Conservation (phyloP, 768 basidiomycete genomes). For the Lactarius evosmus region DNA sequence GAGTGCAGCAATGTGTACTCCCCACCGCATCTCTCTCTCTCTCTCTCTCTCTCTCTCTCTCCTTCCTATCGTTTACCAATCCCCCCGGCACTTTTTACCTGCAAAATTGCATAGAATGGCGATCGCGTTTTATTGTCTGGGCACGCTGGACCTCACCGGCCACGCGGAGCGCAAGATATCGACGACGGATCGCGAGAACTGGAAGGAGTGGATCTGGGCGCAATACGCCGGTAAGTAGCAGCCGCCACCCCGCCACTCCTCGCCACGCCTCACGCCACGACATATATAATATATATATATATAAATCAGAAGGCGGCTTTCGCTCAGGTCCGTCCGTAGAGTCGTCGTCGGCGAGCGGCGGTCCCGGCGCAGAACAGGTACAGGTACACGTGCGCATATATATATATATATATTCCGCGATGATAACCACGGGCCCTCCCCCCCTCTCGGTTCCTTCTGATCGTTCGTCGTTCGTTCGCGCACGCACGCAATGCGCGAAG, state of each 20-base stretch:
- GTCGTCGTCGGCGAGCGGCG: no score
- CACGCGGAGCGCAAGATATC: constrained; percentile 45
- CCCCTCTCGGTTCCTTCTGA: background rate
- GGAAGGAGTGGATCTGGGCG: constrained; percentile 86
- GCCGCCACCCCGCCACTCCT: background rate
- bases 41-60: no score
- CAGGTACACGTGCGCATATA: background rate
- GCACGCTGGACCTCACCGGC: constrained; percentile 75
- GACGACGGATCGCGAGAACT: constrained; percentile 53
- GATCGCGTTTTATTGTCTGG: constrained; percentile 84
- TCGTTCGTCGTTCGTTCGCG: background rate
- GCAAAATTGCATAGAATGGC: constrained; percentile 67
- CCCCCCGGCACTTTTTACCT: no score
- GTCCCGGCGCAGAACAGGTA: background rate
- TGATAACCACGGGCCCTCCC: background rate
- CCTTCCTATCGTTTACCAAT: no score
- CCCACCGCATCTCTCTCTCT: no score
- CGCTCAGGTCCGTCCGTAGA: constrained; percentile 66
- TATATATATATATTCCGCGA: no score
- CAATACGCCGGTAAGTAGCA: constrained; percentile 62
- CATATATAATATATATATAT: no score
- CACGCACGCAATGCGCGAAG: constrained; percentile 27
- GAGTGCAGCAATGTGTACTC: no score
- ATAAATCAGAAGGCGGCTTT: constrained; percentile 56
- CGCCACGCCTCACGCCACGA: no score